Evolutionary conservation across 2,329 filamentous ascomycete genomes (phyloP).

Genomic region (Trichoderma endophyticum): DNA sequence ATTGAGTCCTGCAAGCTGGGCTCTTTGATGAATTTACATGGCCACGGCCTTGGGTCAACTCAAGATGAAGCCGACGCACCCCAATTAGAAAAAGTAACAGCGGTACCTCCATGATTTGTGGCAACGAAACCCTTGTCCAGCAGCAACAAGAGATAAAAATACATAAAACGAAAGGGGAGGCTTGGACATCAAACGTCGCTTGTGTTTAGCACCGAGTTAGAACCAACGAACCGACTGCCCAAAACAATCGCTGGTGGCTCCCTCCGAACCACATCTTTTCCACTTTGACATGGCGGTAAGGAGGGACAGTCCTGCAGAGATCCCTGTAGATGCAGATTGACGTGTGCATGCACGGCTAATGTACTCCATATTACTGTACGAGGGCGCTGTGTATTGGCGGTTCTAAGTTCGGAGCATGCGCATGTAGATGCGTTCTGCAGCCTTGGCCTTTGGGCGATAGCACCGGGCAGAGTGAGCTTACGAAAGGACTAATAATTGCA

Average conservation of each 20-base stretch:
- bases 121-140: neutral
- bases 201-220: neutral
- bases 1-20: neutral
- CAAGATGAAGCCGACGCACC: neutral
- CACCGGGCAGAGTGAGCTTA: neutral
- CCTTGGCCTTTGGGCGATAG: neutral
- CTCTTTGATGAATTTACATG: neutral
- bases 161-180: neutral
- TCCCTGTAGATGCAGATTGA: constrained; percentile 14
- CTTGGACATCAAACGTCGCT: constrained; percentile 7
- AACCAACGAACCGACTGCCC: neutral
- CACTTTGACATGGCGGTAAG: constrained; percentile 14
- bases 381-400: neutral
- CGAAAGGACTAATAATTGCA: neutral
- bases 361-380: neutral
- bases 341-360: constrained; percentile 12
- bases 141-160: neutral
- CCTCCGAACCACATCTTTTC: neutral
- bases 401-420: neutral
- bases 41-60: neutral
- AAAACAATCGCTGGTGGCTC: neutral
- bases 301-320: neutral
- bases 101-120: neutral
- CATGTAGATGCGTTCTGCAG: neutral
- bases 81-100: neutral